Percentiles rank a stretch among this genome's conserved stretches.
Conservation (phyloP, 2,329 filamentous ascomycete species). For the Ophiostoma sp. region DNA sequence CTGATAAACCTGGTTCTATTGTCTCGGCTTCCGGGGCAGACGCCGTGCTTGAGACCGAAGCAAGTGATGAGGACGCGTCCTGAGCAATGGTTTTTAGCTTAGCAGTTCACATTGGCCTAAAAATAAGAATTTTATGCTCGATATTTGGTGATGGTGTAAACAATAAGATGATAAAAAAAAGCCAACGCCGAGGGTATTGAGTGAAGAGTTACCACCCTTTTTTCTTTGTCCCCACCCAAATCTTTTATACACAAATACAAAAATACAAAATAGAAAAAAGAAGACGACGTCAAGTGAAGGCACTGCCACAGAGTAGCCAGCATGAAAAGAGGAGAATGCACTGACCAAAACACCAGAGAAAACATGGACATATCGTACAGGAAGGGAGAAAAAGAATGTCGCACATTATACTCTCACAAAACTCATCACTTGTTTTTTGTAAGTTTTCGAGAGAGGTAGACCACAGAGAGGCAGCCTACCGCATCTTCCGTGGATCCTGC, state of each 20-base stretch:
- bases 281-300: not conserved
- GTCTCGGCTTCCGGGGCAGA: not conserved
- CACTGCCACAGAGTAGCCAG: no score
- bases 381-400: not conserved
- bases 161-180: not conserved
- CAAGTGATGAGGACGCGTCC: no score
- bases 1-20: not conserved
- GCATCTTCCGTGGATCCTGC: slow-evolving; percentile 24
- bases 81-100: not conserved
- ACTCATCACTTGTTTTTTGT: not conserved
- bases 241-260: not conserved
- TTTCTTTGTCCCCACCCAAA: not conserved
- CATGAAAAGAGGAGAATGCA: not conserved
- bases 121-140: not conserved
- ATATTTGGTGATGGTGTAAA: not conserved
- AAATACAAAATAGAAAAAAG: not conserved
- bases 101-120: not conserved
- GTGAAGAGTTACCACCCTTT: slow-evolving; percentile 27
- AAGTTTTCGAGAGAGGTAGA: not conserved
- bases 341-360: not conserved
- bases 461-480: slow-evolving; percentile 14
- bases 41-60: not conserved
- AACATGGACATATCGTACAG: not conserved
- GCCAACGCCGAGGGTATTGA: slow-evolving; percentile 28
- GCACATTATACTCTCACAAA: not conserved